These are phyloP conservation scores for Schrenkiella parvula DNA, from an alignment of 345 rosid species.

Conservation along the genomic window DNA sequence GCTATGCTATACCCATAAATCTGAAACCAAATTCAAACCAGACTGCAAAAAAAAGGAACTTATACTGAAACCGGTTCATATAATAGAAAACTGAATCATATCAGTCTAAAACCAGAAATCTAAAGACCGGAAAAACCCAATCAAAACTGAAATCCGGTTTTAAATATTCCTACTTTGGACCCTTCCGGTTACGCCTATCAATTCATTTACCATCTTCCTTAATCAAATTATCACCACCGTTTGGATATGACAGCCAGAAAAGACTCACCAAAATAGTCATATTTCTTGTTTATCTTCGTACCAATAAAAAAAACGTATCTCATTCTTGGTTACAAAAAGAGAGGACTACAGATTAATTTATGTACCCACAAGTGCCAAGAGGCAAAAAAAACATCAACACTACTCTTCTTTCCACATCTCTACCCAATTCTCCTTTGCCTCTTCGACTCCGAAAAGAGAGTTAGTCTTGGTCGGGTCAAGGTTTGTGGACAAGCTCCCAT, in stretches of 20 bases:
- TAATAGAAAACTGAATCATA: not conserved
- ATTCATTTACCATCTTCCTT: not conserved
- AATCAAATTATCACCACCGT: not conserved
- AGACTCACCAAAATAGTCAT: too few relatives aligned
- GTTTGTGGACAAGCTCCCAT: conserved; percentile 73
- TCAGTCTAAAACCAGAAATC: not conserved
- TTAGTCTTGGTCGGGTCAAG: conserved; percentile 59
- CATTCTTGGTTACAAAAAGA: not conserved
- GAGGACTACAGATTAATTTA: not conserved
- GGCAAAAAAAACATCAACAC: not conserved
- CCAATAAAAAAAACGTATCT: not conserved
- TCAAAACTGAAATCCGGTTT: too few relatives aligned
- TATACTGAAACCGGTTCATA: not conserved
- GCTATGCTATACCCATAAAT: not conserved
- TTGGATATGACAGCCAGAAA: not conserved
- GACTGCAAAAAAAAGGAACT: too few relatives aligned
- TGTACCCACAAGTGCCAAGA: not conserved
- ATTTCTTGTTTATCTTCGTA: not conserved
- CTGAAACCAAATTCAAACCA: not conserved
- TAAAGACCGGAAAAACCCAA: not conserved
- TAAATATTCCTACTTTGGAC: not conserved
- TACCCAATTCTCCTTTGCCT: conserved; percentile 63
- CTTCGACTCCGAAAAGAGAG: conserved; percentile 63
- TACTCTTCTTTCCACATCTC: conserved; percentile 74
- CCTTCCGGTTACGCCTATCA: not conserved